These are phyloP conservation scores for Lactarius evosmus DNA, from an alignment of 768 basidiomycete species.

Conservation along the genomic window DNA sequence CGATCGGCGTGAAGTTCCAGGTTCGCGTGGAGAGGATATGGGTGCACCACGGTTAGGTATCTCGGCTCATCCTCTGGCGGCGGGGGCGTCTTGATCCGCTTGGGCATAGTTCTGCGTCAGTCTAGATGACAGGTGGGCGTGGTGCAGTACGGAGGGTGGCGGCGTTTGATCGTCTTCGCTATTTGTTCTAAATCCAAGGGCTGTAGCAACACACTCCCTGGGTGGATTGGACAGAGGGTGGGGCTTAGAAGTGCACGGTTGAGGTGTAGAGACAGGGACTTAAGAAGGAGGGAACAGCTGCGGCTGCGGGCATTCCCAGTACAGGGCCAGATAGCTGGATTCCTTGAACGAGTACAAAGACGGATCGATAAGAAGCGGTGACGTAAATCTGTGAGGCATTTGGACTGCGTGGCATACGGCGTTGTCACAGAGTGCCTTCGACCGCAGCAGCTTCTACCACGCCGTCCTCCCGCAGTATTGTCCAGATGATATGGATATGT, in stretches of 20 bases:
- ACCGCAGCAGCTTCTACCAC: not conserved
- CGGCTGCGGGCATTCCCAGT: not conserved
- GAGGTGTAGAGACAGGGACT: not conserved
- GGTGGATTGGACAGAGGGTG: too few species aligned
- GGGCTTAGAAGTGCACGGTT: not conserved
- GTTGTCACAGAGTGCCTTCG: too few species aligned
- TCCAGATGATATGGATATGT: too few species aligned
- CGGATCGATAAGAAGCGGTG: not conserved
- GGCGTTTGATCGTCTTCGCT: too few species aligned
- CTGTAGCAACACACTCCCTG: too few species aligned
- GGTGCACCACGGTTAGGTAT: slow-evolving; percentile 45
- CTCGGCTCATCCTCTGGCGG: slow-evolving; percentile 44
- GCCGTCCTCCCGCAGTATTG: too few species aligned
- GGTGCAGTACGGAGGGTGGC: not conserved
- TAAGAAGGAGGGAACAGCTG: not conserved
- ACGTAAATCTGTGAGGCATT: not conserved
- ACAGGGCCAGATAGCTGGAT: not conserved
- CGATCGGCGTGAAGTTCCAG: slow-evolving; percentile 41
- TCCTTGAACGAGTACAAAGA: not conserved
- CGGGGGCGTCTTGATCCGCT: slow-evolving; percentile 43
- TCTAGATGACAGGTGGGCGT: not conserved
- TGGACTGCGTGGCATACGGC: too few species aligned
- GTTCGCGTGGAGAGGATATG: slow-evolving; percentile 43
- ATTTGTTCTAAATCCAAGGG: too few species aligned
- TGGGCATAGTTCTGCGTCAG: slow-evolving; percentile 36